Percentiles rank a stretch among this genome's conserved stretches.
phyloP scores from a whole-genome alignment of 257 asterid species.

The Capsicum pubescens region DNA sequence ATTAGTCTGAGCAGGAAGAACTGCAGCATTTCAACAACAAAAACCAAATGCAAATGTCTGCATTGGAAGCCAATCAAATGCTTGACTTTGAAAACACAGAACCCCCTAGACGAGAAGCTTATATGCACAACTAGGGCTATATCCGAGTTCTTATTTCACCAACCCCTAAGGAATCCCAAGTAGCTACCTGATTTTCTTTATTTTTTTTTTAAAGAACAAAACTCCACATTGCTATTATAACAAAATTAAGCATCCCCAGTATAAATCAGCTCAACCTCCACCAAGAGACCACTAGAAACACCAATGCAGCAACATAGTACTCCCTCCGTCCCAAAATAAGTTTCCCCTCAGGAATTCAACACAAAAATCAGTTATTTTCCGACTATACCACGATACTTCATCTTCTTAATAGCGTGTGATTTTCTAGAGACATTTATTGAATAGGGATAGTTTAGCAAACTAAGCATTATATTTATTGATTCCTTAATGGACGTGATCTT shows the following conservation, averaged over 20 bases:
- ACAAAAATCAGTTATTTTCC: too few relatives aligned
- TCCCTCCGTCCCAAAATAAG: too few relatives aligned
- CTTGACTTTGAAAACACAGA: slow-evolving; percentile 51
- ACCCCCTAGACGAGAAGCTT: slow-evolving; percentile 19
- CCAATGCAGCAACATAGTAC: not conserved
- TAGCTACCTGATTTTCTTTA: not conserved
- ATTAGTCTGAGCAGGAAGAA: slow-evolving; percentile 74
- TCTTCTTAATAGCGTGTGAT: too few relatives aligned
- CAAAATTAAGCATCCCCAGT: not conserved
- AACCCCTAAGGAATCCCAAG: not conserved
- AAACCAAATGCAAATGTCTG: slow-evolving; percentile 64
- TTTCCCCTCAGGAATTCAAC: too few relatives aligned
- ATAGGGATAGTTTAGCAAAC: too few relatives aligned
- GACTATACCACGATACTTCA: too few relatives aligned
- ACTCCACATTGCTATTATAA: too few relatives aligned
- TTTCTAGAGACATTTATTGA: too few relatives aligned
- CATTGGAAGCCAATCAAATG: slow-evolving; percentile 74
- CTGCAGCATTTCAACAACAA: slow-evolving; percentile 98
- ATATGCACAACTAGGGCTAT: slow-evolving; percentile 13
- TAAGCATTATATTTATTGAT: too few relatives aligned
- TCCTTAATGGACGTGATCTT: too few relatives aligned
- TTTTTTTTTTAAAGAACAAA: too few relatives aligned
- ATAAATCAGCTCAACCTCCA: slow-evolving; percentile 1
- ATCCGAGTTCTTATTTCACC: slow-evolving; percentile 3
- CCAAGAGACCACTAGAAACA: not conserved